A percentile compares a stretch with the other conserved stretches of the same genome.
Conservation (phyloP, 179 eudicot genomes). For the Corrigiola litoralis region DNA sequence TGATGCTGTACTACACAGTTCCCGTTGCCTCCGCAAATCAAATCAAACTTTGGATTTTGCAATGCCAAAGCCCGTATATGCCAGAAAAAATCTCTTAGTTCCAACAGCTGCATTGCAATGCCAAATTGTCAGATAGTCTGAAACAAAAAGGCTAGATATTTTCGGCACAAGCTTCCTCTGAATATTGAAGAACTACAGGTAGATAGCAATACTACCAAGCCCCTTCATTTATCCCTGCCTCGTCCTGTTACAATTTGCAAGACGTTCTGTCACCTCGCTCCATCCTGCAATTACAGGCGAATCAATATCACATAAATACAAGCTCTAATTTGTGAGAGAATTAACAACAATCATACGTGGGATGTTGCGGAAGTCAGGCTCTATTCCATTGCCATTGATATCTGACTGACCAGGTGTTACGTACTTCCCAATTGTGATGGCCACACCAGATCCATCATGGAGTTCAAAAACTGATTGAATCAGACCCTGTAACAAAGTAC, state of each 20-base stretch:
- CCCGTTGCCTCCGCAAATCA: too few relatives aligned
- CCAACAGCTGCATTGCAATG: not conserved
- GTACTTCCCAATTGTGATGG: slow-evolving; percentile 87
- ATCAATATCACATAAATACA: not conserved
- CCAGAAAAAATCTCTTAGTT: too few relatives aligned
- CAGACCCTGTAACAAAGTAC: slow-evolving; percentile 49
- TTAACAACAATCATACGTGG: slow-evolving; percentile 49
- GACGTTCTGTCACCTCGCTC: slow-evolving; percentile 58
- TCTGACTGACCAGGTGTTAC: slow-evolving; percentile 81
- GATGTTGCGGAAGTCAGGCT: slow-evolving; percentile 67
- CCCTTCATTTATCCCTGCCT: slow-evolving; percentile 36
- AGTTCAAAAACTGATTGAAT: slow-evolving; percentile 98
- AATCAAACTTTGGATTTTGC: too few relatives aligned
- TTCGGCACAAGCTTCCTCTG: not conserved
- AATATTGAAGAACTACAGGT: not conserved
- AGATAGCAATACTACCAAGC: not conserved
- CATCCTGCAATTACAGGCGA: slow-evolving; percentile 44
- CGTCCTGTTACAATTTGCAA: slow-evolving; percentile 53
- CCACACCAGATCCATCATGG: slow-evolving; percentile 92
- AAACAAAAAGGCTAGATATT: too few relatives aligned
- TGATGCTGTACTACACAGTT: too few relatives aligned
- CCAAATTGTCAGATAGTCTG: not conserved
- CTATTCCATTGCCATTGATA: slow-evolving; percentile 88
- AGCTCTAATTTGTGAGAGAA: not conserved
- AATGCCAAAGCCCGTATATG: too few relatives aligned